A percentile compares a stretch with the other conserved stretches of the same genome.
Conservation (phyloP, 768 basidiomycete genomes). For the Lentinula boryana region DNA sequence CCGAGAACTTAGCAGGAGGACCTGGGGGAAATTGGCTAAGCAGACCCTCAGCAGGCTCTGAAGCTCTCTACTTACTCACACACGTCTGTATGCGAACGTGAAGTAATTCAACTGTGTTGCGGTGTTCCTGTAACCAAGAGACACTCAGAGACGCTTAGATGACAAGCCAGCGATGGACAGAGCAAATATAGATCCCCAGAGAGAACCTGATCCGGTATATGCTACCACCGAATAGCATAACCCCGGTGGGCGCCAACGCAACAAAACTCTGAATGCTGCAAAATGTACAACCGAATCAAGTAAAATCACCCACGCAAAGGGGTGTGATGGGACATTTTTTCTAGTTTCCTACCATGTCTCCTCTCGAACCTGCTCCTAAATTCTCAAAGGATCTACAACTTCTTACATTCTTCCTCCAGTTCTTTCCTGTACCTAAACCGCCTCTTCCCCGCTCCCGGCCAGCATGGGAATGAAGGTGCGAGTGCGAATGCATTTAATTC, state of each 20-base stretch:
- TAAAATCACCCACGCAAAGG: too few species aligned
- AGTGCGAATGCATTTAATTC: slow-evolving; percentile 9
- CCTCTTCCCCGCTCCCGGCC: not conserved
- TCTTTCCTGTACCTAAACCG: not conserved
- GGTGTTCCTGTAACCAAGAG: not conserved
- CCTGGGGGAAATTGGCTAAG: not conserved
- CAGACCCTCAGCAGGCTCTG: not conserved
- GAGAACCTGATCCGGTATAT: not conserved
- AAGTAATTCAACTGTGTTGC: not conserved
- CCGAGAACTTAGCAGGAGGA: not conserved
- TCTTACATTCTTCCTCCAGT: too few species aligned
- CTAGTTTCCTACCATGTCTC: too few species aligned
- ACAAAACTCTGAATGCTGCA: too few species aligned
- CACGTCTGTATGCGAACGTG: not conserved
- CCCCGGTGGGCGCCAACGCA: not conserved
- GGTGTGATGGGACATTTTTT: too few species aligned
- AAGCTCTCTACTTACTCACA: not conserved
- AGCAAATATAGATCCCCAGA: not conserved
- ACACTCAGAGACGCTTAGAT: not conserved
- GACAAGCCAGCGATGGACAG: not conserved
- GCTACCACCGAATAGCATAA: not conserved
- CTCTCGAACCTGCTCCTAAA: too few species aligned
- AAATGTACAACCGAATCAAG: too few species aligned
- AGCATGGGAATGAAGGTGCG: not conserved
- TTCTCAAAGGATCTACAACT: too few species aligned